Percentiles rank a stretch among this genome's conserved stretches.
phyloP scores from a whole-genome alignment of 805 yeast genomes.

The Barnettozyma pratensis region DNA sequence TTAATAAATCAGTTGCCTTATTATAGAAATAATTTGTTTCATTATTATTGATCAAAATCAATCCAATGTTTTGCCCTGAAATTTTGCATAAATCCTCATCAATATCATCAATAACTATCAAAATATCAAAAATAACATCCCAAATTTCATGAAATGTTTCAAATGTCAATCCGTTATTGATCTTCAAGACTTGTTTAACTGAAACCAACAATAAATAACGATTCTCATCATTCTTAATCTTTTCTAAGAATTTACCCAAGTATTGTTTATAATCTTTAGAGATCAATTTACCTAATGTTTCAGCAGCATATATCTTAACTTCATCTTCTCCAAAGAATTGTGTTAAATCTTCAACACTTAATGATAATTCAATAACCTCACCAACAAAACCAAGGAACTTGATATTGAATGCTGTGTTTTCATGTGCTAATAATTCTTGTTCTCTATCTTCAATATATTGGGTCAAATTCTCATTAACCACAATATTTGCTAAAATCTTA shows the following conservation, averaged over 20 bases:
- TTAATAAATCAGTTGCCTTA: constrained; percentile 18
- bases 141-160: constrained; percentile 25
- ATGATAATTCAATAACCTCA: constrained; percentile 28
- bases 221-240: constrained; percentile 21
- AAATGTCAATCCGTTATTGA: constrained; percentile 16
- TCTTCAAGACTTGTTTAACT: constrained; percentile 26
- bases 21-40: constrained; percentile 27
- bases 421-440: constrained; percentile 12
- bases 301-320: constrained; percentile 43
- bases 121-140: constrained; percentile 19
- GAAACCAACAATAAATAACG: constrained; percentile 27
- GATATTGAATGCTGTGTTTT: constrained; percentile 29
- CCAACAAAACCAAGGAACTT: constrained; percentile 48
- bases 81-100: constrained; percentile 22
- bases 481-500: constrained; percentile 21
- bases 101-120: constrained; percentile 11
- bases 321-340: constrained; percentile 31
- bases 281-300: constrained; percentile 46
- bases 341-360: constrained; percentile 34
- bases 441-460: constrained; percentile 21
- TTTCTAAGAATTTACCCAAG: constrained; percentile 33
- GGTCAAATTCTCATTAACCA: constrained; percentile 20
- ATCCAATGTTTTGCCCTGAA: constrained; percentile 21
- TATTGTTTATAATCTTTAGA: constrained; percentile 33
- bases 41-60: constrained; percentile 26